Base-by-base conservation (phyloP, 148 eudicot species). In the Selenicereus undatus region DNA sequence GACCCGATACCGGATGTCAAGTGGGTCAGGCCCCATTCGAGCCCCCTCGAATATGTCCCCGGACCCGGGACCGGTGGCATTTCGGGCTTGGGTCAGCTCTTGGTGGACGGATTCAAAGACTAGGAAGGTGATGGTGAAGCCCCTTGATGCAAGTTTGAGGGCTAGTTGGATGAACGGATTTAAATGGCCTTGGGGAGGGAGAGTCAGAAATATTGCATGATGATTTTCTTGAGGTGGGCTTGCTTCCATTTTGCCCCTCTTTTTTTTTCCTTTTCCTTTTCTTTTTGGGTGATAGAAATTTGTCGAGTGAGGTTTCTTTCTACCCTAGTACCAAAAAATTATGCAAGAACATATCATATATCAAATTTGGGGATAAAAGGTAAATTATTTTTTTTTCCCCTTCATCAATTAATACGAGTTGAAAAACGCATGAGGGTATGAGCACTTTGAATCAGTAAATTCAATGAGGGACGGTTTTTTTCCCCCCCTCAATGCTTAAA, bases 91-190 rank as follows among this genome's bases (percentile, higher is more conserved):
- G 80, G 87, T 66, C 21, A 86, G 83, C 2, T 83, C 77, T 78
- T 91, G 88, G 85, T 94, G 97, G 36, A 88, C 75, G 78, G 71
- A 81, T 2, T 91, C 89, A 68, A 91, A 90, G 89, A 87, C 89
- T 81, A 94, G 72, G 87, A 92, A 92, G 24, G 98, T 91, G 78
- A 92, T 84, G 60, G 92, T 91, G 86, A 92, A 87, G 76, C 91
- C 91, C 56, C 51, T 84, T 14, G 88, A 86, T 52, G 98, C 97
- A 5, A 94, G 93, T 79, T 87, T 92, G 56, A 85, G 84, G 27
- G 95, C 90, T 17, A 93, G 86, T 66, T 89, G 82, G 43, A 88
- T 86, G 27, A 84, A 78, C 21, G 94, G 97, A 79, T 84, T 91
- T 2, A 93, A 72, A 64, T 93, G 94, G 84, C 97, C 97, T 83